phyloP scores from a whole-genome alignment of 2,329 filamentous ascomycete species.

The Diaporthe nobilis region DNA sequence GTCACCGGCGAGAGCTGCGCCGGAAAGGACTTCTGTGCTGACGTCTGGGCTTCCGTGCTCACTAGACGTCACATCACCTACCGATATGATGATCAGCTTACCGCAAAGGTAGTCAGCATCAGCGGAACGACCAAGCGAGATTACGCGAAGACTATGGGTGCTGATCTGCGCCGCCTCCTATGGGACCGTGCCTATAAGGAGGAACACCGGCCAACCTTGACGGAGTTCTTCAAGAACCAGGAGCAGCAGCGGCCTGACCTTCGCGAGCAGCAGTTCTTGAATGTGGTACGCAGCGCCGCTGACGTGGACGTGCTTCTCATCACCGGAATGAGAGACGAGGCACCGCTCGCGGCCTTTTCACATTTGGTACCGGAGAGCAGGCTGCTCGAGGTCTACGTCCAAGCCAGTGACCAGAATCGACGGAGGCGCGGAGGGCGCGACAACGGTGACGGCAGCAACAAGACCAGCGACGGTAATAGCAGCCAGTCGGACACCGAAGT shows the following conservation, averaged over 20 bases:
- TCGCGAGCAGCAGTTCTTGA: slow-evolving; percentile 65
- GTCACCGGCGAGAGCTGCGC: slow-evolving; percentile 68
- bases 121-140: slow-evolving; percentile 70
- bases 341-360: slow-evolving; percentile 67
- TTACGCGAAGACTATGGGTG: slow-evolving; percentile 65
- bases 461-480: no score
- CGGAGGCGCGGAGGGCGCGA: slow-evolving; percentile 51
- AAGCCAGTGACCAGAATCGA: slow-evolving; percentile 55
- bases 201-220: slow-evolving; percentile 67
- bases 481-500: background rate
- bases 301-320: slow-evolving; percentile 70
- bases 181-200: slow-evolving; percentile 73
- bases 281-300: slow-evolving; percentile 56
- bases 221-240: slow-evolving; percentile 64
- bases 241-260: slow-evolving; percentile 59
- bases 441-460: no score
- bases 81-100: no score
- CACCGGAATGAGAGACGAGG: slow-evolving; percentile 74
- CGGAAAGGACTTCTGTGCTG: slow-evolving; percentile 74
- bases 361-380: slow-evolving; percentile 66
- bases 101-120: slow-evolving; percentile 60
- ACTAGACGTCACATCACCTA: slow-evolving; percentile 32
- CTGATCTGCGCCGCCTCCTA: slow-evolving; percentile 63
- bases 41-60: slow-evolving; percentile 63
- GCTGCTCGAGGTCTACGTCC: slow-evolving; percentile 68